These are phyloP conservation scores for Acidiella bohemica DNA, from an alignment of 495 filamentous ascomycete species.

Conservation along the genomic window DNA sequence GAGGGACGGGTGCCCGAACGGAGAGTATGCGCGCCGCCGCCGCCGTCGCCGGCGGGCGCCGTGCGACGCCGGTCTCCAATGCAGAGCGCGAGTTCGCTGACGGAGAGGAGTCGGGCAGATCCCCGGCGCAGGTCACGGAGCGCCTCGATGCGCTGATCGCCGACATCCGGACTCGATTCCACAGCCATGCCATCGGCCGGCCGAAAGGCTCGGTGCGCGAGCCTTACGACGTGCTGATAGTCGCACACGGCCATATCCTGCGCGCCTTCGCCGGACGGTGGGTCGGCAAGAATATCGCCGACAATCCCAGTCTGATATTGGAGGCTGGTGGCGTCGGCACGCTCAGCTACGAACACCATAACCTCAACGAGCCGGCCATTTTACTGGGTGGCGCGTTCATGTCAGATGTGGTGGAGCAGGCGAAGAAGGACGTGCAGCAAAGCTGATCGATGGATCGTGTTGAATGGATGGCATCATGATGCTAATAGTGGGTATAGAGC, in stretches of 20 bases:
- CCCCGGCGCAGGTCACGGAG: constrained; percentile 27
- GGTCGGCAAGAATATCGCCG: constrained; percentile 21
- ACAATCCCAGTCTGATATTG: constrained; percentile 30
- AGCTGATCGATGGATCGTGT: too few relatives aligned
- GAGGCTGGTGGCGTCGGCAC: constrained; percentile 43
- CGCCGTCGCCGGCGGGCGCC: neutral
- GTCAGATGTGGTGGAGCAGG: constrained; percentile 37
- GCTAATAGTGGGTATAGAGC: too few relatives aligned
- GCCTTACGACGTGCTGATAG: constrained; percentile 31
- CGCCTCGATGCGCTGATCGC: constrained; percentile 28
- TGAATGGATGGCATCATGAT: too few relatives aligned
- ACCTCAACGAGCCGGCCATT: constrained; percentile 54
- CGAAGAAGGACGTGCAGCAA: constrained; percentile 22
- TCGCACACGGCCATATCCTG: constrained; percentile 33
- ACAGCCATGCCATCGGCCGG: constrained; percentile 26
- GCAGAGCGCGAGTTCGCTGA: too few relatives aligned
- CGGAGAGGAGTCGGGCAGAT: constrained; percentile 18
- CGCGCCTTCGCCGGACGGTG: constrained; percentile 27
- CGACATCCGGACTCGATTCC: constrained; percentile 26
- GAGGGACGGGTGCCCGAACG: constrained; percentile 39
- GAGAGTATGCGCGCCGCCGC: constrained; percentile 38
- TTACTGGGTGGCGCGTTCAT: constrained; percentile 53
- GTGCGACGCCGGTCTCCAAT: too few relatives aligned
- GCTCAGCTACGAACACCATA: constrained; percentile 54
- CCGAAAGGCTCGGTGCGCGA: constrained; percentile 15